Base-by-base conservation (phyloP, 495 filamentous ascomycete species). In the Neurospora sublineolata region DNA sequence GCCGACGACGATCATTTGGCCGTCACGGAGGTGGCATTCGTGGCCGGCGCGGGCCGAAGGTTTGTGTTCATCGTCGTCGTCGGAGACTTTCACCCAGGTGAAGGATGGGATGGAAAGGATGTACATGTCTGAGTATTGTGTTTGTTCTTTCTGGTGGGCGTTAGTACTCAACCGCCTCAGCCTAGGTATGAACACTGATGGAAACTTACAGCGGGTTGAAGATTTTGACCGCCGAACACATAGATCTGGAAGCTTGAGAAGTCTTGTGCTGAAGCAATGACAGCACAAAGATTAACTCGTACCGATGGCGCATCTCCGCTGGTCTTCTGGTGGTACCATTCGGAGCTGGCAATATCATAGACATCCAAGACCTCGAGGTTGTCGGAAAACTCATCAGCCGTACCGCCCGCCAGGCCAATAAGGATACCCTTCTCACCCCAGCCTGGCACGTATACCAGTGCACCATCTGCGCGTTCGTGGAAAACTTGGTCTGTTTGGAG, bases 281-380 rank as follows among this genome's bases (percentile, higher is more conserved):
- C 90, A 5, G 90, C 90, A 73, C 91, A 94, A 1, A 89, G 89
- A 73, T 93, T 92, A 33, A 92, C 91, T 11, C 91, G 88, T 36
- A 90, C 87, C 12, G 83, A 80, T 0, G 91, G 91, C 1, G 83
- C 82, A 6, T 83, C 78, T 14, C 91, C 91, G 23, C 83, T 86
- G 0, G 91, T 92, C 33, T 87, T 76, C 77, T 93, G 91, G 75
- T 91, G 91, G 71, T 91, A 93, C 91, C 91, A 93, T n/a, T 85
- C 87, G 16, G 86, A 89, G n/a, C 79, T 88, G 12, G 87, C 89
- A 75, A 94, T 90, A 73, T 94, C 91, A 78, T 91, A 93, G 11
- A 94, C 86, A 73, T 93, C 89, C 40, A 94, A 87, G 1, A 87
- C 82, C 74, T 89, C 90, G 84, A 93, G 89, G 4, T 89, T 88